Conservation (phyloP, 2,329 filamentous ascomycete genomes). For the Xylariaceae sp. region DNA sequence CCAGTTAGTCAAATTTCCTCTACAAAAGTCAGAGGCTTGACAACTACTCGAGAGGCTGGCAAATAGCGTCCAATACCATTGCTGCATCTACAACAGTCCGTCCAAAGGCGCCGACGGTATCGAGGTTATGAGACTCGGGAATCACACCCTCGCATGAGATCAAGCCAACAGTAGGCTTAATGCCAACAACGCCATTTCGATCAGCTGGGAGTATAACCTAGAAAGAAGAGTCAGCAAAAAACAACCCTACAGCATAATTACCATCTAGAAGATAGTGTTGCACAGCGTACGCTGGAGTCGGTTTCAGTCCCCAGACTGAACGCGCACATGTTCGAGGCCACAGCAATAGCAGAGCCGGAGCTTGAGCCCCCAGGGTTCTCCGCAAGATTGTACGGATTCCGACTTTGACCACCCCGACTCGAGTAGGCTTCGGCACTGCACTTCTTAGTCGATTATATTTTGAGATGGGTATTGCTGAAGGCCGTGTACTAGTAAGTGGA, state of each 20-base stretch:
- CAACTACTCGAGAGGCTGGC: constrained; percentile 66
- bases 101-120: constrained; percentile 72
- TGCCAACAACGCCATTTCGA: constrained; percentile 71
- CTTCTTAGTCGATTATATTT: background rate
- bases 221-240: background rate
- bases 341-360: constrained; percentile 69
- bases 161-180: constrained; percentile 78
- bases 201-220: constrained; percentile 73
- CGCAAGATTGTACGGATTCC: constrained; percentile 73
- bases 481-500: constrained; percentile 60
- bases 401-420: constrained; percentile 66
- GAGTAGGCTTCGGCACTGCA: constrained; percentile 68
- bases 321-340: constrained; percentile 66
- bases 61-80: constrained; percentile 71
- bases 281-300: constrained; percentile 60
- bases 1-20: constrained; percentile 60
- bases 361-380: constrained; percentile 73
- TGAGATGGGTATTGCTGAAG: background rate
- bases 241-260: background rate
- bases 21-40: constrained; percentile 68
- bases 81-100: constrained; percentile 73
- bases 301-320: constrained; percentile 78
- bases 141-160: constrained; percentile 65
- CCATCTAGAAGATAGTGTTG: background rate
- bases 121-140: constrained; percentile 71